Evolutionary conservation across 805 yeast genomes (phyloP).

Genomic region (Candida sonorensis): DNA sequence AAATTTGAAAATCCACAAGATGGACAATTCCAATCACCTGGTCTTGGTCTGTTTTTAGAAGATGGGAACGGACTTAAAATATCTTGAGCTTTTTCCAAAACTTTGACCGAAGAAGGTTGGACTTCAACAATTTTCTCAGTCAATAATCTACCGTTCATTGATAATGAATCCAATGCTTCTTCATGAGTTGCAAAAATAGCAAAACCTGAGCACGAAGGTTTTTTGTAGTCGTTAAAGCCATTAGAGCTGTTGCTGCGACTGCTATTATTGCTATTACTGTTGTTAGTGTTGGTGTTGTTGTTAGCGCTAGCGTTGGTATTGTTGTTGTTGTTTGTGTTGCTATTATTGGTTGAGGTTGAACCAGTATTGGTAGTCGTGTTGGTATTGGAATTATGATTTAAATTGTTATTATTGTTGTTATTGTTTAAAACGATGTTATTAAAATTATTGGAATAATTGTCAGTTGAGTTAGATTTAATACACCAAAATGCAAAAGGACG

Average conservation of each 20-base stretch:
- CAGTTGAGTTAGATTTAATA: too few species aligned
- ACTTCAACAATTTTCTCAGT: constrained; percentile 76
- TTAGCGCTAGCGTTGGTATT: constrained; percentile 1
- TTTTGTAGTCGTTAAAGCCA: constrained; percentile 23
- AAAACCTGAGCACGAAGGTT: constrained; percentile 63
- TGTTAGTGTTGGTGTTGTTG: too few species aligned
- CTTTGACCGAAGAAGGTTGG: constrained; percentile 75
- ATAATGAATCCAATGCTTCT: constrained; percentile 72
- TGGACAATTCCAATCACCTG: constrained; percentile 98
- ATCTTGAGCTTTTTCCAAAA: constrained; percentile 77
- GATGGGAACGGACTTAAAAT: constrained; percentile 79
- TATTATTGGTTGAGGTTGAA: too few species aligned
- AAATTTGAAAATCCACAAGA: constrained; percentile 93
- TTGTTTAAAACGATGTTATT: too few species aligned
- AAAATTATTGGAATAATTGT: too few species aligned
- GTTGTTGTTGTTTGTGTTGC: constrained; percentile 1
- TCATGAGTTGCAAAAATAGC: constrained; percentile 81
- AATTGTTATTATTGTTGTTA: constrained; percentile 1
- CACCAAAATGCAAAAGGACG: constrained; percentile 90
- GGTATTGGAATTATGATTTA: too few species aligned
- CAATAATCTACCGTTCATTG: constrained; percentile 69
- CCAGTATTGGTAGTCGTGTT: too few species aligned
- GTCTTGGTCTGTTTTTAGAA: constrained; percentile 81
- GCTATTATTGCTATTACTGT: constrained; percentile 8
- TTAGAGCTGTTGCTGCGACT: constrained; percentile 10